Percentiles rank a stretch among this genome's conserved stretches.
These are phyloP conservation scores for Miamiensis avidus DNA, from an alignment of 169 alveolate genomes.

Conservation along the genomic window DNA sequence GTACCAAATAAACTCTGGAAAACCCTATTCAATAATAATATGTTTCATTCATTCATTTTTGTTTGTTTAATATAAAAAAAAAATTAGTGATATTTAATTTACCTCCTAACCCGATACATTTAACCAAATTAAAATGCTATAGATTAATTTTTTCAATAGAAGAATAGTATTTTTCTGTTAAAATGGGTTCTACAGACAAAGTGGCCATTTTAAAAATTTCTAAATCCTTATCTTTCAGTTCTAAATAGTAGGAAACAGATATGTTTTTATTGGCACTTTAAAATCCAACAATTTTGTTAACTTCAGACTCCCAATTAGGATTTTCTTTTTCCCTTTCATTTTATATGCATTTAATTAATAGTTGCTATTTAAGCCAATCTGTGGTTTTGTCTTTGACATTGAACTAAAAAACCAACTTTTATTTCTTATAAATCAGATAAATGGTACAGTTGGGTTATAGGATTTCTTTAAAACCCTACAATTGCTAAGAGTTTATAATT, in stretches of 20 bases:
- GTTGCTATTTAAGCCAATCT: neutral
- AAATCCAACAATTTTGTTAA: neutral
- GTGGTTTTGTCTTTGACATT: too few species aligned
- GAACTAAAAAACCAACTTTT: too few species aligned
- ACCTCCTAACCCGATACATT: slow-evolving; percentile 74
- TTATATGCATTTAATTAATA: neutral
- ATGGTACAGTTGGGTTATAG: neutral
- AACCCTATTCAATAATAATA: slow-evolving; percentile 35
- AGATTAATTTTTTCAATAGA: neutral
- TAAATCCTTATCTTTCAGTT: neutral
- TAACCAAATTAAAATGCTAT: slow-evolving; percentile 46
- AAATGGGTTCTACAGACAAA: neutral
- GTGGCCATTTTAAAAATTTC: neutral
- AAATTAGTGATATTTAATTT: too few species aligned
- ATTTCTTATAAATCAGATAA: too few species aligned
- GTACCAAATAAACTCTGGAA: slow-evolving; percentile 68
- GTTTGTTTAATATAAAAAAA: too few species aligned
- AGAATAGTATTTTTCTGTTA: neutral
- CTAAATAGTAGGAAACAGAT: neutral
- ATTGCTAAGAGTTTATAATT: too few species aligned
- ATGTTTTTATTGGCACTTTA: neutral
- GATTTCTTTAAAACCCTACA: too few species aligned
- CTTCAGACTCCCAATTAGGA: neutral
- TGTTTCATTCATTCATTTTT: too few species aligned
- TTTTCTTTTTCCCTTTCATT: neutral